These are phyloP conservation scores for Achaetomiella virescens DNA, from an alignment of 495 filamentous ascomycete genomes.

Conservation along the genomic window DNA sequence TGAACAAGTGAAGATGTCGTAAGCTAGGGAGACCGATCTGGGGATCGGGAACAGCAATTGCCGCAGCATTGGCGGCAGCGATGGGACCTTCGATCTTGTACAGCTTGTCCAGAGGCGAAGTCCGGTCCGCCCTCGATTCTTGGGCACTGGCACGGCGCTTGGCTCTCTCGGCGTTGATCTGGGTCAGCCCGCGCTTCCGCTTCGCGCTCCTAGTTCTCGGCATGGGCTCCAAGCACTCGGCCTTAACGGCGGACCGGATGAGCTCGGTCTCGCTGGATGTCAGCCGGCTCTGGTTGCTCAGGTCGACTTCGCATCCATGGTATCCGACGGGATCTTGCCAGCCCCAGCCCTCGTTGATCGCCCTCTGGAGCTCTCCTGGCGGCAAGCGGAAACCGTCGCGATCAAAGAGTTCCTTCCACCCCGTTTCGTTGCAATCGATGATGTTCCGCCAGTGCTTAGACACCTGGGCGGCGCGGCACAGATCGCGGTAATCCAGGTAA, in stretches of 20 bases:
- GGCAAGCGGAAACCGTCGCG: conserved; percentile 72
- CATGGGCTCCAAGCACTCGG: conserved; percentile 25
- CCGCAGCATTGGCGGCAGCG: conserved; percentile 76
- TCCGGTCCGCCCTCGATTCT: conserved; percentile 35
- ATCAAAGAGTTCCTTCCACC: conserved; percentile 92
- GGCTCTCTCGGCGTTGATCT: conserved; percentile 40
- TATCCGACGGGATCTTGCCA: conserved; percentile 82
- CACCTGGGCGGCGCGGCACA: conserved; percentile 88
- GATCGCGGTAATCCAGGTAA: conserved; percentile 77
- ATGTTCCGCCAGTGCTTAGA: conserved; percentile 90
- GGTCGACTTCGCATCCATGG: conserved; percentile 73
- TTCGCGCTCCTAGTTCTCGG: conserved; percentile 29
- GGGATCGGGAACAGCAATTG: conserved; percentile 73
- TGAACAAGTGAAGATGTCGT: conserved; percentile 82
- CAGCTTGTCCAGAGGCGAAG: conserved; percentile 27
- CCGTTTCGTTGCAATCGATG: conserved; percentile 84
- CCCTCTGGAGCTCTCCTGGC: conserved; percentile 76
- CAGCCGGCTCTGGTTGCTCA: conserved; percentile 49
- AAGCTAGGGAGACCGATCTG: conserved; percentile 71
- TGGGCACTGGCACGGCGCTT: conserved; percentile 48
- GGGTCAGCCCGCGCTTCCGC: conserved; percentile 39
- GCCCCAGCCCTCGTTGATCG: conserved; percentile 95
- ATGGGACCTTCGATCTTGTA: conserved; percentile 70
- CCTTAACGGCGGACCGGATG: conserved; percentile 30
- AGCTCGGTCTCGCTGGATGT: conserved; percentile 46